phyloP scores from a whole-genome alignment of 768 basidiomycete genomes.

The Russula ochroleuca region DNA sequence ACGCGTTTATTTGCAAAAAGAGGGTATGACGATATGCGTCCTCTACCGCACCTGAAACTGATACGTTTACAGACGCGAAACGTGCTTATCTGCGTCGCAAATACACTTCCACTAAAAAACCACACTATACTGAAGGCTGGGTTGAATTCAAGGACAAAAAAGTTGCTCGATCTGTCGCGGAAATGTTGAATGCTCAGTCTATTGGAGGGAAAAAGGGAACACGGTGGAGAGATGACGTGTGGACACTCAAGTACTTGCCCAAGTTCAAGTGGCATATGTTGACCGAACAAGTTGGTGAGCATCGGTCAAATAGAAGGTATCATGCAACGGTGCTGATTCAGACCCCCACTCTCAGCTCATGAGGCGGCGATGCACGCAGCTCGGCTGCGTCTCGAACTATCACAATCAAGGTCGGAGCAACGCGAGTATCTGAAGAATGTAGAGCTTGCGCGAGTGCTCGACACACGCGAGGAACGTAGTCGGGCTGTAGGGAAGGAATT shows the following conservation, averaged over 20 bases:
- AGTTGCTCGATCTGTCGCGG: slow-evolving; percentile 83
- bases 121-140: slow-evolving; percentile 96
- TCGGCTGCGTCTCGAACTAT: slow-evolving; percentile 85
- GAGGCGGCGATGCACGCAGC: slow-evolving; percentile 87
- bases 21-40: slow-evolving; percentile 50
- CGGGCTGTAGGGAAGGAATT: slow-evolving; percentile 38
- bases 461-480: slow-evolving; percentile 60
- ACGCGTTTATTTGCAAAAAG: slow-evolving; percentile 87
- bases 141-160: slow-evolving; percentile 96
- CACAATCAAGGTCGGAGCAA: slow-evolving; percentile 85
- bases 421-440: slow-evolving; percentile 91
- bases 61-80: slow-evolving; percentile 59
- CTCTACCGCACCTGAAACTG: neutral
- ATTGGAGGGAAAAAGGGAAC: slow-evolving; percentile 92
- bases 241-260: slow-evolving; percentile 99
- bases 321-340: neutral
- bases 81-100: slow-evolving; percentile 80
- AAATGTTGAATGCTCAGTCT: slow-evolving; percentile 92
- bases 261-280: slow-evolving; percentile 99
- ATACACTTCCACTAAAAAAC: slow-evolving; percentile 76
- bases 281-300: slow-evolving; percentile 95
- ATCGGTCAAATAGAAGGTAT: neutral
- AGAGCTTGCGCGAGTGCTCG: slow-evolving; percentile 81
- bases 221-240: slow-evolving; percentile 93
- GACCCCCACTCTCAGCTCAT: slow-evolving; percentile 55